A percentile compares a stretch with the other conserved stretches of the same genome.
Evolutionary conservation across 129 eudicot genomes (phyloP).

Genomic region (Glebionis coronaria): DNA sequence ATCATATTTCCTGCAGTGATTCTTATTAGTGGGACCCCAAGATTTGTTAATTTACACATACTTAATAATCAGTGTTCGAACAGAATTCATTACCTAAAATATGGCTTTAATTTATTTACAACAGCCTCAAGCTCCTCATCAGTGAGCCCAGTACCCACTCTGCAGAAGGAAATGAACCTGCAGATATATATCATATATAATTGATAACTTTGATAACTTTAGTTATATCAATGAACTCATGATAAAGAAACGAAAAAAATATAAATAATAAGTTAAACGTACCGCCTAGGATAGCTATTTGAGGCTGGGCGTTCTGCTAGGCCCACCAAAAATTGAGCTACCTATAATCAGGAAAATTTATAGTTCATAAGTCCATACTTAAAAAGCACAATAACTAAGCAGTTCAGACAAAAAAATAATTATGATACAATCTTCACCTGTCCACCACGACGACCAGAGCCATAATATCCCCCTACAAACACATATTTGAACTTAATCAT

Average conservation of each 20-base stretch:
- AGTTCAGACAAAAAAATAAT: not conserved
- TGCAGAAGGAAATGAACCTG: conserved; percentile 96
- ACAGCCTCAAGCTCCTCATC: conserved; percentile 91
- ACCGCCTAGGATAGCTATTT: conserved; percentile 70
- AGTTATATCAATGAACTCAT: not conserved
- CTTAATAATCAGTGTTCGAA: not conserved
- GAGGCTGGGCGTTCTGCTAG: conserved; percentile 80
- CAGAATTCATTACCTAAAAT: conserved; percentile 51
- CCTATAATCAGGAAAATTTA: conserved; percentile 40
- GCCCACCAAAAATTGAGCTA: conserved; percentile 94
- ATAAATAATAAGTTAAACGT: conserved; percentile 6
- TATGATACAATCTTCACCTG: conserved; percentile 48
- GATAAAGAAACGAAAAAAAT: not conserved
- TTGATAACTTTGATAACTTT: not conserved
- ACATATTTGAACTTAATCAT: conserved; percentile 2
- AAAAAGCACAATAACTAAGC: conserved; percentile 6
- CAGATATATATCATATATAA: conserved; percentile 27
- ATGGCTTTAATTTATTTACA: conserved; percentile 82
- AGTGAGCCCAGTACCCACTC: conserved; percentile 98
- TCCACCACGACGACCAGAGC: conserved; percentile 98
- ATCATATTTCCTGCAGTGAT: conserved; percentile 68
- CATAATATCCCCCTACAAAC: conserved; percentile 92
- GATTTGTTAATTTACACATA: no score
- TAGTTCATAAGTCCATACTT: not conserved
- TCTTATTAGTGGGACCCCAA: not conserved